Percentiles rank a stretch among this genome's conserved stretches.
These are phyloP conservation scores for Tephrocybe rancida DNA, from an alignment of 768 basidiomycete species.

Conservation along the genomic window DNA sequence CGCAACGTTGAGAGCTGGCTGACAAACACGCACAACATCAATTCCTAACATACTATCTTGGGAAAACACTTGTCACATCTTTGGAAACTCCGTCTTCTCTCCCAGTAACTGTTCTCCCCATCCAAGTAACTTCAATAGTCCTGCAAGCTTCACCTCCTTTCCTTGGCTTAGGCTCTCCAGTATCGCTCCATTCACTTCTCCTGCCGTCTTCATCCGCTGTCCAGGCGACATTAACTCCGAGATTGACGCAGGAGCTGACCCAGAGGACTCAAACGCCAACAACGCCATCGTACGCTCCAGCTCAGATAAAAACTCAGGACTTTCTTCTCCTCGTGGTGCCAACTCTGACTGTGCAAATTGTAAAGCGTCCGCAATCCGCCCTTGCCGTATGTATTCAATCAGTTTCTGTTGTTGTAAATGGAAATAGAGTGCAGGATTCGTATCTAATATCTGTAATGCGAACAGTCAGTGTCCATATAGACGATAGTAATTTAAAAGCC, in stretches of 20 bases:
- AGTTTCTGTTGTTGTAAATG: conserved; percentile 94
- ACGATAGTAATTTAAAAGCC: conserved; percentile 15
- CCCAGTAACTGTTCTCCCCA: conserved; percentile 87
- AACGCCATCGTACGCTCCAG: conserved; percentile 95
- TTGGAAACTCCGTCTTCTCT: conserved; percentile 81
- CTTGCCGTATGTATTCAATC: conserved; percentile 91
- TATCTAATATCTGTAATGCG: conserved; percentile 84
- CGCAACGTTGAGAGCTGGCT: conserved; percentile 13
- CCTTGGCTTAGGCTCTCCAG: conserved; percentile 91
- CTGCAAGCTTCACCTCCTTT: conserved; percentile 87
- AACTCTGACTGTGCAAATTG: conserved; percentile 92
- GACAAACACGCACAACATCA: conserved; percentile 10
- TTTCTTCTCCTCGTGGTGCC: conserved; percentile 93
- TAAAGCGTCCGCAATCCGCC: conserved; percentile 77
- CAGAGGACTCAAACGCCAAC: conserved; percentile 74
- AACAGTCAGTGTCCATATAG: conserved; percentile 21
- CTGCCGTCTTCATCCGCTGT: conserved; percentile 93
- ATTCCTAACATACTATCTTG: not conserved
- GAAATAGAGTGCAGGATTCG: conserved; percentile 92
- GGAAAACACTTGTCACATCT: conserved; percentile 44
- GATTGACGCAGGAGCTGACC: conserved; percentile 65
- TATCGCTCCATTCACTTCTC: conserved; percentile 95
- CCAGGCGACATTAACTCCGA: conserved; percentile 80
- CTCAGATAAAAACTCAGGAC: conserved; percentile 89
- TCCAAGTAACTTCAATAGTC: conserved; percentile 77